phyloP scores from a whole-genome alignment of 306 rosid species.

The Inga leiocalycina region DNA sequence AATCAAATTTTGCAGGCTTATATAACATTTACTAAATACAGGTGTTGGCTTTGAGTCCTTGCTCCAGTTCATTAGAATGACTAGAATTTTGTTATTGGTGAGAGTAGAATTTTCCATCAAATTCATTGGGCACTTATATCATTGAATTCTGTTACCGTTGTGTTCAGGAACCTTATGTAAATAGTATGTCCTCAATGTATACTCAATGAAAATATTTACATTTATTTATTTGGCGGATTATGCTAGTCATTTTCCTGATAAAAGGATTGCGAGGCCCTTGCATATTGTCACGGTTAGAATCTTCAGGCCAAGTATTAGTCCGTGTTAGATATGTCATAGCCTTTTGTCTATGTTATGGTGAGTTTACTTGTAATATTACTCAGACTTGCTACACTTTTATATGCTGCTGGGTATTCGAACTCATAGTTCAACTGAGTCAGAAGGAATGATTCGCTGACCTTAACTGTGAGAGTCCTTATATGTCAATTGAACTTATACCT shows the following conservation, averaged over 20 bases:
- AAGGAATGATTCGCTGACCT: neutral
- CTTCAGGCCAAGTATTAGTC: neutral
- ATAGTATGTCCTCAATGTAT: no score
- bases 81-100: neutral
- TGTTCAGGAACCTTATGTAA: neutral
- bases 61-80: no score
- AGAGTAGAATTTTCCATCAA: neutral
- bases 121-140: neutral
- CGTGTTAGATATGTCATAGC: neutral
- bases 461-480: neutral
- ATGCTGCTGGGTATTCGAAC: neutral
- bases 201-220: neutral
- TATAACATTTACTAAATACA: no score
- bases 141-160: neutral
- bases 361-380: neutral
- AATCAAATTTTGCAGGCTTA: no score
- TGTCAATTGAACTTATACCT: neutral
- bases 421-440: slow-evolving; percentile 5
- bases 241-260: neutral
- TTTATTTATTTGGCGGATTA: neutral
- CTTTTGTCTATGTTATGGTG: neutral
- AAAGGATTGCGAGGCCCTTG: neutral
- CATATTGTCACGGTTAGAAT: neutral
- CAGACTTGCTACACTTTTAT: neutral
- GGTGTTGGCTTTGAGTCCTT: no score